These are phyloP conservation scores for Neofusicoccum sp. DNA, from an alignment of 2,329 filamentous ascomycete species.

Conservation along the genomic window DNA sequence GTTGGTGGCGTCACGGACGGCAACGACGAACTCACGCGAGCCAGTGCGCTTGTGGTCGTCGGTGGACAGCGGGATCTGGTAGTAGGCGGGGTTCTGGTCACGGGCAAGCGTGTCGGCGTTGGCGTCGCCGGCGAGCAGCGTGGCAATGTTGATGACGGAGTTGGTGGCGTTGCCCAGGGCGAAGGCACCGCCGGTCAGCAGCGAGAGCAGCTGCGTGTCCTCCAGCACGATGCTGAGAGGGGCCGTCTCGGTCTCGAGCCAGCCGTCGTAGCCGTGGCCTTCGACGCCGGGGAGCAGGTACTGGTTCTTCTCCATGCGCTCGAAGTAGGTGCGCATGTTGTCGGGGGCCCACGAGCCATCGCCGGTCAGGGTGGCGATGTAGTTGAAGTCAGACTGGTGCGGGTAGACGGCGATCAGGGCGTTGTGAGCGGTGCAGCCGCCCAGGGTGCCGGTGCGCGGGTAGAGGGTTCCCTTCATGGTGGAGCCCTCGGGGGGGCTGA, in stretches of 20 bases:
- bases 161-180: constrained; percentile 47
- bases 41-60: constrained; percentile 51
- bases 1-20: constrained; percentile 50
- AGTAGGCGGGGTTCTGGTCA: constrained; percentile 50
- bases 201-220: constrained; percentile 54
- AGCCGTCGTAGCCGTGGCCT: constrained; percentile 60
- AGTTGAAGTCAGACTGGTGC: constrained; percentile 58
- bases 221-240: constrained; percentile 43
- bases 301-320: constrained; percentile 53
- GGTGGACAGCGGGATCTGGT: constrained; percentile 59
- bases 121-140: constrained; percentile 48
- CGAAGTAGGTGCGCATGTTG: constrained; percentile 59
- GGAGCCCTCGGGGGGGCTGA: constrained; percentile 53
- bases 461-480: constrained; percentile 56
- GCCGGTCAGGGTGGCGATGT: constrained; percentile 58
- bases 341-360: constrained; percentile 57
- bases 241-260: constrained; percentile 51
- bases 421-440: constrained; percentile 62
- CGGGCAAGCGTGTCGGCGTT: constrained; percentile 48
- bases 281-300: constrained; percentile 45
- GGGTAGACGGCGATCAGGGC: constrained; percentile 61
- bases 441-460: constrained; percentile 56
- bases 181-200: constrained; percentile 52
- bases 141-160: constrained; percentile 39
- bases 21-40: constrained; percentile 56